These are phyloP conservation scores for Termitomyces sp. DNA, from an alignment of 768 basidiomycete species.

Conservation along the genomic window DNA sequence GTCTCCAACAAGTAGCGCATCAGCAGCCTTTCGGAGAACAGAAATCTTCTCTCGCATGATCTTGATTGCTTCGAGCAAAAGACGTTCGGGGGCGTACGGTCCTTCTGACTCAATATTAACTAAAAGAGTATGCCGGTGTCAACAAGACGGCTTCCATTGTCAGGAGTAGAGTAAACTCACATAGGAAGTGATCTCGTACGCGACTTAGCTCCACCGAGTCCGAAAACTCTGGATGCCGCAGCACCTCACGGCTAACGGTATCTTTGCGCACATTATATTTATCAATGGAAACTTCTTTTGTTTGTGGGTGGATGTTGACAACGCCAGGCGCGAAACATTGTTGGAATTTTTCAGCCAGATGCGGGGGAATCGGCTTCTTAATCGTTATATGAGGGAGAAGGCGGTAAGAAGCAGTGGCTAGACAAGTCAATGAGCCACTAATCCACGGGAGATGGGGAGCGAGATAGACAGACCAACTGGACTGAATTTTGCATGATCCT, in stretches of 20 bases:
- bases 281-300: slow-evolving; percentile 59
- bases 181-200: slow-evolving; percentile 89
- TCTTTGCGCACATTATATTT: slow-evolving; percentile 69
- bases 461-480: slow-evolving; percentile 73
- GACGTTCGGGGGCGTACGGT: slow-evolving; percentile 76
- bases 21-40: slow-evolving; percentile 50
- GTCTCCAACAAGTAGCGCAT: slow-evolving; percentile 43
- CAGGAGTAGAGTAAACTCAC: slow-evolving; percentile 37
- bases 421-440: not conserved
- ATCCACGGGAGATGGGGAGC: not conserved
- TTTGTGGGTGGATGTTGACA: slow-evolving; percentile 53
- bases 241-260: slow-evolving; percentile 86
- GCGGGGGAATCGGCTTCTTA: slow-evolving; percentile 66
- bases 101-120: slow-evolving; percentile 92
- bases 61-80: slow-evolving; percentile 73
- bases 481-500: slow-evolving; percentile 94
- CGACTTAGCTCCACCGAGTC: slow-evolving; percentile 79
- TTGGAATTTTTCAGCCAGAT: slow-evolving; percentile 77
- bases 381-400: slow-evolving; percentile 82
- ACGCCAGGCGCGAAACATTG: slow-evolving; percentile 86
- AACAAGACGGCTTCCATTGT: not conserved
- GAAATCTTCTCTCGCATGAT: slow-evolving; percentile 81
- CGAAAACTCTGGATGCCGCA: slow-evolving; percentile 87
- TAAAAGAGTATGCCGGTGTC: slow-evolving; percentile 19
- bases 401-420: slow-evolving; percentile 95